Conservation (phyloP, 768 basidiomycete genomes). For the Boletellus sp. region DNA sequence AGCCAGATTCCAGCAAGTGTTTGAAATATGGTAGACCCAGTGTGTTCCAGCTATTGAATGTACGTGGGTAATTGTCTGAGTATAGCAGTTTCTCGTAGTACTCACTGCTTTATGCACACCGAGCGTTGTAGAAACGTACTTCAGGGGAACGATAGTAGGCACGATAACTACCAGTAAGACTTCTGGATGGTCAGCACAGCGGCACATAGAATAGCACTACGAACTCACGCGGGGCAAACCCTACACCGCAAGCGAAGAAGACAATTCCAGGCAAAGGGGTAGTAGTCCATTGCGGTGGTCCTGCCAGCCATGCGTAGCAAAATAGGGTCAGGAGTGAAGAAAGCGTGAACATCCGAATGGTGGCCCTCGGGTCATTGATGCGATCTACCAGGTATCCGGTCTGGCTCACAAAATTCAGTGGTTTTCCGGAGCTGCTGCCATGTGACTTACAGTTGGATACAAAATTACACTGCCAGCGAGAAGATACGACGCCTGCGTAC, state of each 20-base stretch:
- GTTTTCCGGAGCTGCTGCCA: not conserved
- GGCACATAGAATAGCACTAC: not conserved
- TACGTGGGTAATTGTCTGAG: not conserved
- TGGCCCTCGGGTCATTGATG: constrained; percentile 52
- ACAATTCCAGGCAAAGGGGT: constrained; percentile 60
- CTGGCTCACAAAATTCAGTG: constrained; percentile 29
- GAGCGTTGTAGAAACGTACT: constrained; percentile 74
- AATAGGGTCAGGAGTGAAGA: constrained; percentile 58
- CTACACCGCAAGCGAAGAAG: constrained; percentile 64
- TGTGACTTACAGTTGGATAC: constrained; percentile 58
- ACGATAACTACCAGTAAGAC: constrained; percentile 74
- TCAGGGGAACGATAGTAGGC: constrained; percentile 62
- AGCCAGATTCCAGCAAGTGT: constrained; percentile 68
- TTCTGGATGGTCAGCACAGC: constrained; percentile 24
- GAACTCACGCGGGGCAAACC: constrained; percentile 60
- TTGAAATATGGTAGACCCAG: constrained; percentile 68
- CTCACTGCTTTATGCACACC: constrained; percentile 77
- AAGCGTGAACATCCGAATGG: constrained; percentile 53
- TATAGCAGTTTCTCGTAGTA: not conserved
- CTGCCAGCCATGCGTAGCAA: constrained; percentile 63
- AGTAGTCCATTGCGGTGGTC: constrained; percentile 54
- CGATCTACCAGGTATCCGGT: constrained; percentile 65
- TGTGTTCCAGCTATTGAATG: constrained; percentile 59
- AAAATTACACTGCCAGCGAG: constrained; percentile 65
- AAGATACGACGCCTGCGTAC: constrained; percentile 65